Base-by-base conservation (phyloP, 2,329 filamentous ascomycete species). In the Cordyceps pruinosa region DNA sequence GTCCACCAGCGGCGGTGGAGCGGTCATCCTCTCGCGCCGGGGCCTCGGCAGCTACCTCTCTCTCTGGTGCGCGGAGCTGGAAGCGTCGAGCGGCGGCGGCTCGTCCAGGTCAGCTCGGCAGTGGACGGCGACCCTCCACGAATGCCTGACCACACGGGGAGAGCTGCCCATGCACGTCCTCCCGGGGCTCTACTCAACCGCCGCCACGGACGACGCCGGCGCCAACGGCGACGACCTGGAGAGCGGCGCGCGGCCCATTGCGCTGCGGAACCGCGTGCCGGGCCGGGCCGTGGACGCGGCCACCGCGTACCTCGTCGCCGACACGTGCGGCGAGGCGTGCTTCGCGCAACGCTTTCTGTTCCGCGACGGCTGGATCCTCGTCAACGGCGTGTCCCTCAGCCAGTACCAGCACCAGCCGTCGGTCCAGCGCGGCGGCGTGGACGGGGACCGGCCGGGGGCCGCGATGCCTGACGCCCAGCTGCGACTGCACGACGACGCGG, bases 291-390 rank as follows among this genome's bases (percentile, higher is more conserved):
- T 77, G 39, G 69, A 71, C 19, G 67, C 73, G n/a, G 70, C 69
- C 60, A 67, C 69, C 49, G 75, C 73, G 1, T 75, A 77, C 60
- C 64, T 73, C 12, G 70, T 78, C 19, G 67, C 74, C 0, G 70
- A 73, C 26, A 64, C 70, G 9, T 77, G 75, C 61, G 76, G 76
- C 21, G 74, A 77, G 54, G 66, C 69, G 12, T 77, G 75, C 61
- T 78, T 77, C 63, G 69, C 78, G 60, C 75, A 77, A 62, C 72
- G 75, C 7, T 78, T 75, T 59, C 63, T 68, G 32, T 78, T 78
- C 64, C 66, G 64, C 39, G 75, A 77, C 62, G 69, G 72, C 62
- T 79, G 76, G 76, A 68, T 78, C 4, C 68, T 79, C 5, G 72
- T 76, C 44, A 78, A 77, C 59, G 77, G 77, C 5, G 69, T 75